phyloP scores from a whole-genome alignment of 129 eudicot genomes.

The Centella asiatica region DNA sequence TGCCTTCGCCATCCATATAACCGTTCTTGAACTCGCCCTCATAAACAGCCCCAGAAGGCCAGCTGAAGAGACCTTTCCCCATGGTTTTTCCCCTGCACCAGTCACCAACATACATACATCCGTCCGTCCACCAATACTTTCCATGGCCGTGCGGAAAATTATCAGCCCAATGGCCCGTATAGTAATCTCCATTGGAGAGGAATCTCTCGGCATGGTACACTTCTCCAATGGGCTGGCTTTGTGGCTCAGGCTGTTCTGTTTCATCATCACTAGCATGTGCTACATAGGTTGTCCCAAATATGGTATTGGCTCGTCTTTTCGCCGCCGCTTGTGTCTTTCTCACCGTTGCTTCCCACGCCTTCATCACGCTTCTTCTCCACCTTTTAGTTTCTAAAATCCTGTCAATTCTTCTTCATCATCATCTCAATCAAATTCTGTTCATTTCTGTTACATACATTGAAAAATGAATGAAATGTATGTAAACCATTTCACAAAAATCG shows the following conservation, averaged over 20 bases:
- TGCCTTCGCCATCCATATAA: constrained; percentile 69
- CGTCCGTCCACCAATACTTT: constrained; percentile 69
- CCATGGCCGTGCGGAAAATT: constrained; percentile 59
- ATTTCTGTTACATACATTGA: too few relatives aligned
- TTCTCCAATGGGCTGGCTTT: constrained; percentile 20
- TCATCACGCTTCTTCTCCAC: constrained; percentile 29
- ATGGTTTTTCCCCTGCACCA: constrained; percentile 56
- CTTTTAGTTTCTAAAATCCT: too few relatives aligned
- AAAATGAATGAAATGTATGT: too few relatives aligned
- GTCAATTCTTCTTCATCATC: too few relatives aligned
- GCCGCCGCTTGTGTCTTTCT: constrained; percentile 71
- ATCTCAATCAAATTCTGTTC: too few relatives aligned
- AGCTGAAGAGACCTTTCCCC: constrained; percentile 56
- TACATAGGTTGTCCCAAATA: constrained; percentile 41
- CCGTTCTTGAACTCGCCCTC: constrained; percentile 67
- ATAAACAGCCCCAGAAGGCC: constrained; percentile 65
- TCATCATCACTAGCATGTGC: constrained; percentile 30
- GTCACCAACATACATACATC: constrained; percentile 61
- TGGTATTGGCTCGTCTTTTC: constrained; percentile 58
- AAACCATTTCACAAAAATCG: too few relatives aligned
- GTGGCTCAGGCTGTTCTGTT: constrained; percentile 12
- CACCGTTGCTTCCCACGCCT: constrained; percentile 83
- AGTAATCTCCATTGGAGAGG: constrained; percentile 62
- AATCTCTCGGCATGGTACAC: constrained; percentile 41
- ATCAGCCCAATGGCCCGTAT: constrained; percentile 54